Base-by-base conservation (phyloP, 1,139 yeast genomes). In the Lodderomyces orthopsilosis region DNA sequence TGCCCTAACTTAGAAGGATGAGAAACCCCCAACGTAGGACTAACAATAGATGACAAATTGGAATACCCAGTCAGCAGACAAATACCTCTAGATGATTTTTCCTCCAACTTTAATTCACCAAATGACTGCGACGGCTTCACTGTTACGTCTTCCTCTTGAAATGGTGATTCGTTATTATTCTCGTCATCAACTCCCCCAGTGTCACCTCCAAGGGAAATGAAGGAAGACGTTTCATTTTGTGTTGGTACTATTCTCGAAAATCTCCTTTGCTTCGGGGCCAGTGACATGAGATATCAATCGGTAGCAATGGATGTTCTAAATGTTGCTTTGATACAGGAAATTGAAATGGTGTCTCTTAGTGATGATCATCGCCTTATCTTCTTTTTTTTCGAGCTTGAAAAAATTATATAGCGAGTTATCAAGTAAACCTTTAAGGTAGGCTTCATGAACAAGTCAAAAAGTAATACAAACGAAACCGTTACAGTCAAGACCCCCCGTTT, bases 211-310 rank as follows among this genome's bases (percentile, higher is more conserved):
- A 46, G 44, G 13, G 41, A 44, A 17, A 47, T 46, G 24, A 49
- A 47, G 6, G 52, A 49, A 1, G 46, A 42, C 4, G 37, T 37
- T 18, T 41, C 57, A 35, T 51, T 51, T 9, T 51, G 52, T 26
- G 54, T 56, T 1, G 67, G 65, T 4, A 61, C 54, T 13, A 60
- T 63, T 38, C 67, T 45, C 12, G 56, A 48, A 22, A 41, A 43
- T 24, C 55, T 45, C 38, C 53, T 49, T 13, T 44, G 40, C 36
- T 35, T 41, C 38, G 38, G 33, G 12, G 19, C n/a, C 34, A 30
- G 34, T 12, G 37, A 35, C 37, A 35, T 35, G 3, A 12, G 7
- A 15, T 15, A 15, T 30, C 8, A 13, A 27, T 27, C 4, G 32
- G 14, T 6, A n/a, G 6, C 13, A 27, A 14, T 21, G 5, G 23